Evolutionary conservation across 2,329 filamentous ascomycete species (phyloP), one percentile per base, ranked within the genome.

Genomic region (Huntiella moniliformis): DNA sequence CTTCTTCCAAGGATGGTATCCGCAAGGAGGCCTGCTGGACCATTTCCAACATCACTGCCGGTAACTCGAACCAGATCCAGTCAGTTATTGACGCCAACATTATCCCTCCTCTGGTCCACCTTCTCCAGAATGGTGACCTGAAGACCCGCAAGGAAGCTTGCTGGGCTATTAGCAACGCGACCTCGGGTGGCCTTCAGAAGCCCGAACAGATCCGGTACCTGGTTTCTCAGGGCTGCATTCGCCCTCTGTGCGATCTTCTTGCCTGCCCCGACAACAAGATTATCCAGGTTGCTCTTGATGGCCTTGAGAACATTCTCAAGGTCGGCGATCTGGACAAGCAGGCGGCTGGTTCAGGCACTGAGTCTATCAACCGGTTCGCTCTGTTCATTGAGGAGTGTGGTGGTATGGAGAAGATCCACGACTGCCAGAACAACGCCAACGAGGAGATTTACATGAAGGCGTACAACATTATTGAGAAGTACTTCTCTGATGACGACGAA

Each of bases 401-500:
- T 58, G 91, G 91, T 54, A 98, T 98, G 91, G 91, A 96, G 71
- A 96, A 96, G 79, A 96, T 98, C 56, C 91, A 98, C 67, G 88
- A 96, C 56, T 96, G 91, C 75, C 91, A 98, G 71, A 95, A 92
- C 70, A 98, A 98, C 58, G 88, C 88, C 69, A 98, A 98, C 67
- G 91, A 98, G 67, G 91, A 98, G 67, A 98, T 98, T 56, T 98
- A 98, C 73, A 96, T 98, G 88, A 98, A 98, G 77, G 91, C 91
- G 0, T 98, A 96, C 74, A 96, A 93, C 74, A 98, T 98, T 65
- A 98, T 98, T 55, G 91, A 98, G 73, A 95, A 95, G 71, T 98
- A 98, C 74, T 98, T 98, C 70, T 95, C 87, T 0, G 91, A 98
- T 58, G 91, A 98, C 55, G 91, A 96, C 47, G 91, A 93, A 60